Evolutionary conservation across 2,329 filamentous ascomycete genomes (phyloP), one percentile per base, ranked within the genome.

Genomic region (Penicillium aurantiogriseum): DNA sequence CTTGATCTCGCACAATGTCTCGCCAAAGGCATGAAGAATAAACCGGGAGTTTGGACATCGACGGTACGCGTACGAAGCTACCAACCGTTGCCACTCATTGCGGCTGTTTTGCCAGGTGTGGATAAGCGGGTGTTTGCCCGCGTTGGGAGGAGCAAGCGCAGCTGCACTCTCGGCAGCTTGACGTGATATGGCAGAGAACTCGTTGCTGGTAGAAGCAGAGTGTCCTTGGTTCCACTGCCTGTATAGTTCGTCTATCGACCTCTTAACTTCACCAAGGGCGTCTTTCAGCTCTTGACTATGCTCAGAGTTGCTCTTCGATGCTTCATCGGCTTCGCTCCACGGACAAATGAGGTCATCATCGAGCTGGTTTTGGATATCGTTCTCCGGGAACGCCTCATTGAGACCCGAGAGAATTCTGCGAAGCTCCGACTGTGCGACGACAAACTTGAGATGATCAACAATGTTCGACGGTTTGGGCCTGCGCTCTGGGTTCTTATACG

Each of bases 391-490:
- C 3, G 62, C 58, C 0, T 63, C 58, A 7, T 71, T 60, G 9
- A 80, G 72, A 4, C 71, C 61, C 7, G 46, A 58, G 0, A 77
- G 59, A 1, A 75, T 70, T 2, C 59, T 58, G 4, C 71, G 39
- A 3, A 65, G 70, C 42, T 74, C 70, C 0, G 58, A 57, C 10
- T 62, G 57, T 8, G 77, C 76, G 8, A 80, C 72, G 2, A 69
- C 57, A 46, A 80, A 80, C 38, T 72, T 76, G 11, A 81, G 65
- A 53, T 74, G 74, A 51, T 81, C 79, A 19, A 79, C 71, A 36
- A 81, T 74, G 43, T 79, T 77, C 2, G 61, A 49, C 7, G 13
- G 5, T n/a, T 74, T 72, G 39, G 59, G 51, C 29, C 57, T 60
- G 10, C 64, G 51, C 10, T 53, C 52, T 19, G 56, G 35, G 23